These are phyloP conservation scores for Phytophthora pinifolia DNA, from an alignment of 352 stramenopile species.

Conservation along the genomic window DNA sequence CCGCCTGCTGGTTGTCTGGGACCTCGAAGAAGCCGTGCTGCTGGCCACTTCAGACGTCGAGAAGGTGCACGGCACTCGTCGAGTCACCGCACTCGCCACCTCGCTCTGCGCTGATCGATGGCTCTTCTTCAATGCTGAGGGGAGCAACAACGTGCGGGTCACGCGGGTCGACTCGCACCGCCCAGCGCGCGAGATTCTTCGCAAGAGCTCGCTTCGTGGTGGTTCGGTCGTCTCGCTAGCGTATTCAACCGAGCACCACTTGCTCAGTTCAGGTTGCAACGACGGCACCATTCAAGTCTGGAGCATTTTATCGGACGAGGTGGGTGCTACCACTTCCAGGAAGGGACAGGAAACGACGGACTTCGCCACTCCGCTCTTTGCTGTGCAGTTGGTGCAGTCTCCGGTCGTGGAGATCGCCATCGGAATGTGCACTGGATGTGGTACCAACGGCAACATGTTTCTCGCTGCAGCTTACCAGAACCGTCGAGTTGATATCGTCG, in stretches of 20 bases:
- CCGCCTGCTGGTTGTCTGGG: conserved; percentile 59
- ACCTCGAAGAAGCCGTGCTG: conserved; percentile 61
- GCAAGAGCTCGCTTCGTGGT: conserved; percentile 64
- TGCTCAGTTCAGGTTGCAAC: conserved; percentile 61
- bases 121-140: conserved; percentile 76
- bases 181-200: conserved; percentile 66
- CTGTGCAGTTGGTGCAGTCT: conserved; percentile 37
- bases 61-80: conserved; percentile 49
- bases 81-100: conserved; percentile 48
- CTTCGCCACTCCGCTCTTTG: conserved; percentile 34
- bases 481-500: conserved; percentile 54
- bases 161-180: conserved; percentile 48
- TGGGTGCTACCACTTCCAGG: conserved; percentile 22
- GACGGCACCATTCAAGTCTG: conserved; percentile 73
- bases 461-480: conserved; percentile 58
- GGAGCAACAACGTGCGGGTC: conserved; percentile 74
- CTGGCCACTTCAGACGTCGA: conserved; percentile 64
- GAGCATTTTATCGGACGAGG: conserved; percentile 50
- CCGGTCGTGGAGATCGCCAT: conserved; percentile 53
- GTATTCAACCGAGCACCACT: conserved; percentile 49
- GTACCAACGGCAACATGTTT: conserved; percentile 28
- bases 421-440: conserved; percentile 21
- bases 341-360: conserved; percentile 26
- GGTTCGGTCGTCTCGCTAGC: conserved; percentile 51
- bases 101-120: conserved; percentile 61